These are phyloP conservation scores for Ambrosiella beaveri DNA, from an alignment of 2,329 filamentous ascomycete species.

Conservation along the genomic window DNA sequence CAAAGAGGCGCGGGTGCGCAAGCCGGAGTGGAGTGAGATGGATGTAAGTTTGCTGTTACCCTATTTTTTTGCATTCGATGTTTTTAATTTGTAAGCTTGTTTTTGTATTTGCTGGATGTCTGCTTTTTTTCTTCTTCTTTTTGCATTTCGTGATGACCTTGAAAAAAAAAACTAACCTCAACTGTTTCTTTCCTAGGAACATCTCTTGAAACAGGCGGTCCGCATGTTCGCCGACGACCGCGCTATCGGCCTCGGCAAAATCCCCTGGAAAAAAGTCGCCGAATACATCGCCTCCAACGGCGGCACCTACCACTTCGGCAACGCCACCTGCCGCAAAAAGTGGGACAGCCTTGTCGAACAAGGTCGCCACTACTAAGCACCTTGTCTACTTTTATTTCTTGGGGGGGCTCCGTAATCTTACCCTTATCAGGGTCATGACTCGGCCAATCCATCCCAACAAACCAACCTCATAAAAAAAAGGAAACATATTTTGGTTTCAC, in stretches of 20 bases:
- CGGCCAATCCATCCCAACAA: not conserved
- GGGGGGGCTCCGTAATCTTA: not conserved
- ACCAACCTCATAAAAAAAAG: not conserved
- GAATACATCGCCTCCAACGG: conserved; percentile 34
- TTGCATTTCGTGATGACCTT: not conserved
- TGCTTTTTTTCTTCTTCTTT: not conserved
- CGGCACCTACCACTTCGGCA: conserved; percentile 41
- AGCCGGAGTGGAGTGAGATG: conserved; percentile 42
- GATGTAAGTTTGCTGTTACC: conserved; percentile 37
- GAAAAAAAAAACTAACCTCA: not conserved
- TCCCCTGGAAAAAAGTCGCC: conserved; percentile 40
- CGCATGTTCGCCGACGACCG: conserved; percentile 19
- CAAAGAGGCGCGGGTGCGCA: conserved; percentile 43
- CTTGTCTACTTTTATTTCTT: too few species aligned
- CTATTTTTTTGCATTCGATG: not conserved
- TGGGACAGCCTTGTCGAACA: conserved; percentile 30
- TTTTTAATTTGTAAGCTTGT: not conserved
- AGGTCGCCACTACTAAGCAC: not conserved
- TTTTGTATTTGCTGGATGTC: not conserved
- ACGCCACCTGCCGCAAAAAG: conserved; percentile 39
- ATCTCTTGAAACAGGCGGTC: conserved; percentile 29
- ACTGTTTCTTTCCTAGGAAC: conserved; percentile 21
- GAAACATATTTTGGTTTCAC: not conserved
- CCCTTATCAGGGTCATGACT: not conserved
- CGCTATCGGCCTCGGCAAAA: conserved; percentile 21